Percentiles rank a stretch among this genome's conserved stretches.
Evolutionary conservation across 805 yeast genomes (phyloP).

Genomic region (Hanseniaspora singularis): DNA sequence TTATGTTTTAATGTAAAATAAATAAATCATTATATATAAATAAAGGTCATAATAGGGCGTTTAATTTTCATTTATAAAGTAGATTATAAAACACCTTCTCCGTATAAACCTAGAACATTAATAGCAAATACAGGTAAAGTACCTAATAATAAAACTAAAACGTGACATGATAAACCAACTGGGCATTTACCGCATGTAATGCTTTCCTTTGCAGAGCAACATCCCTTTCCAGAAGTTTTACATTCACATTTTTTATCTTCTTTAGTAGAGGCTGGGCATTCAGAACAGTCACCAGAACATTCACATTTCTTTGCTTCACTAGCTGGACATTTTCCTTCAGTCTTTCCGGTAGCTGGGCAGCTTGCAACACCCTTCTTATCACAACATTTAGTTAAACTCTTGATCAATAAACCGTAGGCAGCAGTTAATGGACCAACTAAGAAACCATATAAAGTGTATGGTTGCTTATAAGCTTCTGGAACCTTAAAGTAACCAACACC

Average conservation of each 20-base stretch:
- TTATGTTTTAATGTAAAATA: too few species aligned
- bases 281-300: conserved; percentile 15
- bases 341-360: conserved; percentile 14
- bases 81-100: conserved; percentile 25
- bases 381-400: conserved; percentile 14
- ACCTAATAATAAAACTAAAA: conserved; percentile 16
- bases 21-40: too few species aligned
- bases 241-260: neutral
- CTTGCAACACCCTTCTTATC: neutral
- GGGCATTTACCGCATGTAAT: neutral
- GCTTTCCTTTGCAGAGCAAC: neutral
- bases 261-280: conserved; percentile 7
- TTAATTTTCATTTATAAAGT: neutral
- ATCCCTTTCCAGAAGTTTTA: conserved; percentile 4
- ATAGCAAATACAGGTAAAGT: conserved; percentile 23
- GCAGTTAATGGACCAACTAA: conserved; percentile 15
- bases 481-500: conserved; percentile 46
- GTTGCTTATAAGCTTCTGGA: conserved; percentile 49
- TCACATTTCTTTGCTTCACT: conserved; percentile 17
- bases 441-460: conserved; percentile 57
- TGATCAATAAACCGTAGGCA: conserved; percentile 6
- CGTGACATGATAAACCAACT: conserved; percentile 17
- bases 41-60: too few species aligned
- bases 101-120: conserved; percentile 28
- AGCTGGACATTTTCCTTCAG: conserved; percentile 18